phyloP scores from a whole-genome alignment of 345 rosid species.

The Syzygium oleosum region DNA sequence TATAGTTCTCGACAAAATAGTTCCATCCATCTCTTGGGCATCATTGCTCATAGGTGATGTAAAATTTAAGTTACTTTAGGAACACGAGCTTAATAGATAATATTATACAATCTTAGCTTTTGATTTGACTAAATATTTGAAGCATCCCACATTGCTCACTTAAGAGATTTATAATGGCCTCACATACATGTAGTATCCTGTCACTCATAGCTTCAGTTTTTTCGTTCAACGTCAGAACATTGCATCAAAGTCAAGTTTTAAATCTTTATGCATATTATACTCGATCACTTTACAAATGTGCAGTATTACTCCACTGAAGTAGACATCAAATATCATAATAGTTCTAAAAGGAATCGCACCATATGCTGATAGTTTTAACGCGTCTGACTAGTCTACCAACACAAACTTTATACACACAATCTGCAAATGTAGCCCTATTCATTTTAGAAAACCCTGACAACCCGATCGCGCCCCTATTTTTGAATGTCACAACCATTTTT shows the following conservation, averaged over 20 bases:
- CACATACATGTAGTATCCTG: neutral
- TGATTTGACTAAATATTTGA: neutral
- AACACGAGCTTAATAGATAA: neutral
- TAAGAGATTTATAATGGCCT: neutral
- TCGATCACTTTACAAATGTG: neutral
- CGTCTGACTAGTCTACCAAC: neutral
- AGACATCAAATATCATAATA: neutral
- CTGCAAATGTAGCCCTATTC: neutral
- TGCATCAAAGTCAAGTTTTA: neutral
- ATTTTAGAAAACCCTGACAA: neutral
- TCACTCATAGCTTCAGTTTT: neutral
- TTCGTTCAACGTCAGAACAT: neutral
- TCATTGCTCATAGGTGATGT: neutral
- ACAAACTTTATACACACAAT: neutral
- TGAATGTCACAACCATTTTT: neutral
- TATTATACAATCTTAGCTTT: neutral
- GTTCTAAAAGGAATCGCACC: neutral
- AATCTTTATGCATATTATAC: neutral
- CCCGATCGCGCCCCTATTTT: neutral
- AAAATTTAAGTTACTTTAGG: neutral
- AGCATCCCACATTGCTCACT: neutral
- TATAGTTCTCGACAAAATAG: neutral
- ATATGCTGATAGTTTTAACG: neutral
- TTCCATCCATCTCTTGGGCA: neutral
- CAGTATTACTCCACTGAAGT: neutral